A percentile compares a stretch with the other conserved stretches of the same genome.
Evolutionary conservation across 345 rosid genomes (phyloP).

Genomic region (Lepidium sativum): DNA sequence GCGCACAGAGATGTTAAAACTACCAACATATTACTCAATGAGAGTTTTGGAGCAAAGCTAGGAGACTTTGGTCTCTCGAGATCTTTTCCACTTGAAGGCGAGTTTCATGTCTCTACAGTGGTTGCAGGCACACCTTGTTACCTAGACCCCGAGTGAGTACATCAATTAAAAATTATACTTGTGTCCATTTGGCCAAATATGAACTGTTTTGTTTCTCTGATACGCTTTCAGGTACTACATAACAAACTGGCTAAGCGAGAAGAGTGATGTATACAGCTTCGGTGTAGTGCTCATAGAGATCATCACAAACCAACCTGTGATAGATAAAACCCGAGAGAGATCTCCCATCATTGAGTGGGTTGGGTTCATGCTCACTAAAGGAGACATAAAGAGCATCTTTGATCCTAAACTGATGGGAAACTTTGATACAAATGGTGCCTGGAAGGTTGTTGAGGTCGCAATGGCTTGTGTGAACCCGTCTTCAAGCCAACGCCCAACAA

Average conservation of each 20-base stretch:
- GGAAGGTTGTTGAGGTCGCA: constrained; percentile 47
- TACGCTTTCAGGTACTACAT: constrained; percentile 14
- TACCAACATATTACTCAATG: constrained; percentile 42
- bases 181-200: too few species aligned
- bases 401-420: constrained; percentile 40
- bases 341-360: constrained; percentile 36
- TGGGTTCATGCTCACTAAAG: constrained; percentile 28
- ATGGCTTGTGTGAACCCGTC: constrained; percentile 27
- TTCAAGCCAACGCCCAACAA: constrained; percentile 31
- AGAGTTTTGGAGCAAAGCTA: constrained; percentile 40
- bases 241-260: constrained; percentile 36
- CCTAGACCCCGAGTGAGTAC: constrained; percentile 53
- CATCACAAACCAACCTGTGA: constrained; percentile 36
- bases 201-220: too few species aligned
- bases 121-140: constrained; percentile 48
- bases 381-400: constrained; percentile 34
- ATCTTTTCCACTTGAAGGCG: constrained; percentile 32
- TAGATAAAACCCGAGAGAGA: constrained; percentile 14
- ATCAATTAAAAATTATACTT: background rate
- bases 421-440: constrained; percentile 29
- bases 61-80: constrained; percentile 57
- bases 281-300: constrained; percentile 47
- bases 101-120: constrained; percentile 16
- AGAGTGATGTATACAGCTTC: constrained; percentile 52
- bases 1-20: constrained; percentile 50